Evolutionary conservation across 2,329 filamentous ascomycete genomes (phyloP).

Genomic region (Alternaria longipes): DNA sequence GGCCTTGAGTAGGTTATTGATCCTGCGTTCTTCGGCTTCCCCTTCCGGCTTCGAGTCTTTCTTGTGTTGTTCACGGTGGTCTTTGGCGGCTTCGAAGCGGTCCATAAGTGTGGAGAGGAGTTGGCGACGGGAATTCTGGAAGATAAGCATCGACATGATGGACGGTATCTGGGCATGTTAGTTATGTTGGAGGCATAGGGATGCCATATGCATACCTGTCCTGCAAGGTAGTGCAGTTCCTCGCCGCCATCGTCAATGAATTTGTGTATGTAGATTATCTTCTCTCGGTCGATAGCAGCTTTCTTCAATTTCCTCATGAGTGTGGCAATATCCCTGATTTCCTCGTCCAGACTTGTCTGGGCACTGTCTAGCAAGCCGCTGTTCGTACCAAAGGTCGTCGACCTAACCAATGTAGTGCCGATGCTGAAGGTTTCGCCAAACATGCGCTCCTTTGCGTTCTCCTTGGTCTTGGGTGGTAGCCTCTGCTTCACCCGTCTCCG

Average conservation of each 20-base stretch:
- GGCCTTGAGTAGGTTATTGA: constrained; percentile 76
- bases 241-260: constrained; percentile 78
- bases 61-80: constrained; percentile 59
- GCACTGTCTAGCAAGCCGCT: constrained; percentile 31
- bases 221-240: constrained; percentile 77
- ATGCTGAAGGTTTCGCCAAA: constrained; percentile 52
- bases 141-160: constrained; percentile 76
- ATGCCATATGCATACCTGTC: constrained; percentile 57
- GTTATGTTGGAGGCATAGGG: neutral
- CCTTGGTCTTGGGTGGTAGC: constrained; percentile 45
- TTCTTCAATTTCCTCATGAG: constrained; percentile 74
- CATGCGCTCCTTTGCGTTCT: constrained; percentile 42
- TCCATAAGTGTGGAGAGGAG: constrained; percentile 74
- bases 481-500: constrained; percentile 76
- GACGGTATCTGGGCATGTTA: constrained; percentile 41
- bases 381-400: constrained; percentile 58
- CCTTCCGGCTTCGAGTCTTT: constrained; percentile 55
- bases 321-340: constrained; percentile 71
- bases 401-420: constrained; percentile 46
- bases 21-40: constrained; percentile 60
- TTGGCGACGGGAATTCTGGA: constrained; percentile 84
- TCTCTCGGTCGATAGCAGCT: constrained; percentile 87
- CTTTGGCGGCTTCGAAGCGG: constrained; percentile 62
- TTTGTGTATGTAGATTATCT: constrained; percentile 80
- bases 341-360: constrained; percentile 57